Evolutionary conservation across 2,329 filamentous ascomycete genomes (phyloP), one percentile per base, ranked within the genome.

Genomic region (Fusarium dimerum): DNA sequence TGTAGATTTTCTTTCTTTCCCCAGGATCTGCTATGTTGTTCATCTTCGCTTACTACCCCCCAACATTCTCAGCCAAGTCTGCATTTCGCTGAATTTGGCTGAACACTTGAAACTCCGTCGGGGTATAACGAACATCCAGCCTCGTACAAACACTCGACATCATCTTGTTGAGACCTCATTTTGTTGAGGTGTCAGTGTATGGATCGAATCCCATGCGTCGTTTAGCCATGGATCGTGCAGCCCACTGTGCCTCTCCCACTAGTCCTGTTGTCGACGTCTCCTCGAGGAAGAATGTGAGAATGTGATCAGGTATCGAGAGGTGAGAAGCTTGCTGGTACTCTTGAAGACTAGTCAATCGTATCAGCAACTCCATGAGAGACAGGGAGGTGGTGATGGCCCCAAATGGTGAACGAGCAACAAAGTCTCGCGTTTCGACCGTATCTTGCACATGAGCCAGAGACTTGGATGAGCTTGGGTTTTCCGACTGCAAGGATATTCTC

Each of bases 241-340:
- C 71, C 71, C 71, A 73, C 44, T 74, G 72, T 5, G 74, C 74
- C 52, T 78, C 73, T 4, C 79, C 78, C 7, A 68, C 66, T 17
- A 81, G 56, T 0, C 80, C 78, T 5, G 78, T 80, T 3, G 78
- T 79, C 7, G 80, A 83, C 2, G 78, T 78, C 51, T 84, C 79
- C 54, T 84, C 81, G 15, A 97, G 78, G 73, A 96, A 97, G 74
- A 96, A 95, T 47, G 88, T 91, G 40, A 96, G 78, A 2, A 96
- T 84, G 63, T 96, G 90, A 67, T 97, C 92, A 1, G 89, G 89
- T 55, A 96, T 94, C 7, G 90, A 84, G n/a, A 96, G 81, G 64
- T 96, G 92, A 0, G 90, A 92, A 40, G 85, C 82, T 76, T 97
- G 92, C 68, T 96, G 89, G 70, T 94, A 96, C 74, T 96, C 91